Base-by-base conservation (phyloP, 345 rosid species). In the Turritis glabra region DNA sequence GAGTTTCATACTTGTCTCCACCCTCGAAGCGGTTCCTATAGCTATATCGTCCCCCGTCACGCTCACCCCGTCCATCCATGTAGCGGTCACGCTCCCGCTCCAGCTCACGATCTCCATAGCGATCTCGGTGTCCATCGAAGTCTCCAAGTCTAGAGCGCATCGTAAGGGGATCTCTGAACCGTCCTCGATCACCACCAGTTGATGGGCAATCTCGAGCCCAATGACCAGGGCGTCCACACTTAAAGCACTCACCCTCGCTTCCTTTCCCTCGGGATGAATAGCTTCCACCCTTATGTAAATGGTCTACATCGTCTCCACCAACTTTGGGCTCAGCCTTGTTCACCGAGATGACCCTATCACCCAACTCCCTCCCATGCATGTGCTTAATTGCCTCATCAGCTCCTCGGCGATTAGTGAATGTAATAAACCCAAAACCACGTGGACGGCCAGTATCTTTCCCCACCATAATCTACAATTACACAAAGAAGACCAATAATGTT, bases 121-220 rank as follows among this genome's bases (percentile, higher is more conserved):
- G 85, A 77, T 85, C 92, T n/a, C 84, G 84, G 33, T 84, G 87
- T 32, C 82, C 82, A 79, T 78, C 82, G 10, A 82, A 70, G 13
- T 85, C 94, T 40, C 94, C 87, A 77, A 81, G 76, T 79, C 96
- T 86, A 66, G 94, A 83, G 25, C 78, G 89, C 7, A 91, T 68
- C 46, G 96, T 55, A 54, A 85, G 70, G 5, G 85, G 64, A 61
- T 84, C 83, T 14, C 88, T 88, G 71, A 58, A 72, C 5, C 84
- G 83, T 50, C 84, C 91, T 74, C 88, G 84, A 48, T 83, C 87
- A 69, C 90, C 81, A 80, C 81, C 96, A 82, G 83, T 84, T 33
- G 93, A 84, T 69, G 96, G 89, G 79, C 98, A 93, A 52, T 91
- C 96, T 33, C 98, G 84, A 48, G 96, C 98, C 98, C 96, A 91